A percentile compares a stretch with the other conserved stretches of the same genome.
phyloP scores from a whole-genome alignment of 768 basidiomycete genomes.

The Russula foetens region DNA sequence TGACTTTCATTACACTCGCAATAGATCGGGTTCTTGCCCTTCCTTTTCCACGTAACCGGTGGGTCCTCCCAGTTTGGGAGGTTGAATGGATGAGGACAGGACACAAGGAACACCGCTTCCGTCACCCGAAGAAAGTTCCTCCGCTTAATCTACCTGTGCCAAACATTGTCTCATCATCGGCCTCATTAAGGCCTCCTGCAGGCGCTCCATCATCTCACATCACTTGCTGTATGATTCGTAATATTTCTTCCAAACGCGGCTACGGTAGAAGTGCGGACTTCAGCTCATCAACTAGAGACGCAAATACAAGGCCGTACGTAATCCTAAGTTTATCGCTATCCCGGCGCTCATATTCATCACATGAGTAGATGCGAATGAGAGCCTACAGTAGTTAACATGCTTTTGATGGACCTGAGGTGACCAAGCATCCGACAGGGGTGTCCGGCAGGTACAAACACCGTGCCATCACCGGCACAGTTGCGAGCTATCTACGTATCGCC shows the following conservation, averaged over 20 bases:
- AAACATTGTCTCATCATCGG: background rate
- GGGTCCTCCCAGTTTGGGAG: background rate
- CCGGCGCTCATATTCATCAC: background rate
- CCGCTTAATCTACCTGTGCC: background rate
- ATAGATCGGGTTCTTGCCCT: background rate
- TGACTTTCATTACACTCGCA: background rate
- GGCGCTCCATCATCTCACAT: background rate
- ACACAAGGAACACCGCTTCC: background rate
- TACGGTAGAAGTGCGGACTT: background rate
- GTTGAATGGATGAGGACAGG: background rate
- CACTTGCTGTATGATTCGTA: background rate
- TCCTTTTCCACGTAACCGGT: background rate
- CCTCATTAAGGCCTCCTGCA: background rate
- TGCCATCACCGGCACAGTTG: too few relatives aligned
- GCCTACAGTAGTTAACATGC: too few relatives aligned
- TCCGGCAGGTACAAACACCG: background rate
- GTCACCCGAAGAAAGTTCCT: background rate
- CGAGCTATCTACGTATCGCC: too few relatives aligned
- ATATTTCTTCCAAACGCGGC: background rate
- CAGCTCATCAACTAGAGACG: background rate
- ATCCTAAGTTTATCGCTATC: background rate
- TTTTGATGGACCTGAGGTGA: too few relatives aligned
- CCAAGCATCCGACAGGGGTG: background rate
- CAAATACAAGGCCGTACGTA: background rate
- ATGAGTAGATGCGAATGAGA: background rate